Evolutionary conservation across 2,329 filamentous ascomycete species (phyloP), one percentile per base, ranked within the genome.

Genomic region (Aspergillus aculeatus): DNA sequence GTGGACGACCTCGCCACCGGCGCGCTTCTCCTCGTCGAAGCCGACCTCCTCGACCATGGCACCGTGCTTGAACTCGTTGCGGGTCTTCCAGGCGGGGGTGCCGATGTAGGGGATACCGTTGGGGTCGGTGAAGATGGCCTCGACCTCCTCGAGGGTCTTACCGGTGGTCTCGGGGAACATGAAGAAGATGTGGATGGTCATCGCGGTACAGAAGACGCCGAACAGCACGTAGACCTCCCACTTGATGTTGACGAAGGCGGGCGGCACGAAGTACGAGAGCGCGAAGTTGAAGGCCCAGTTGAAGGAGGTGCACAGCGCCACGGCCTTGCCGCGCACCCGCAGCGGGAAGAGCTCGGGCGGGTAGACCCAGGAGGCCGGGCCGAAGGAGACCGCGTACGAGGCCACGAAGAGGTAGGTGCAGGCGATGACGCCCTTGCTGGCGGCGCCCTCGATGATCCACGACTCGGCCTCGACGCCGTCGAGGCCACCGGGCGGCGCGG

Each of bases 81-180:
- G 62, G 9, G 75, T 77, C 69, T 74, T 76, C 75, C 75, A 77
- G 23, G 75, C 71, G 14, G 73, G 68, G 4, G 67, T 74, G 59
- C 75, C 75, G 24, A 77, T 73, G 59, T 74, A 74, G 24, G 68
- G 70, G 44, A 72, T 66, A 19, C 74, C 74, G 44, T 54, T 60
- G 19, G 74, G 74, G 12, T 74, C 70, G 31, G 71, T 75, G 71
- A 93, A 93, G 64, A 92, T 87, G 14, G 85, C 84, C 64, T 90
- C 89, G 73, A 92, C 87, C 71, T 93, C 89, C 70, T 93, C 90
- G 1, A 93, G 83, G 0, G 88, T 89, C 75, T 86, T 90, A 12
- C 89, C 89, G 44, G 86, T 84, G 0, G 89, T 92, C 75, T 91
- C 84, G 0, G 88, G 88, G 65, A 85, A 86, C 47, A 81, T 76